Evolutionary conservation across 2,329 filamentous ascomycete genomes (phyloP).

Genomic region (Clonostachys solani): DNA sequence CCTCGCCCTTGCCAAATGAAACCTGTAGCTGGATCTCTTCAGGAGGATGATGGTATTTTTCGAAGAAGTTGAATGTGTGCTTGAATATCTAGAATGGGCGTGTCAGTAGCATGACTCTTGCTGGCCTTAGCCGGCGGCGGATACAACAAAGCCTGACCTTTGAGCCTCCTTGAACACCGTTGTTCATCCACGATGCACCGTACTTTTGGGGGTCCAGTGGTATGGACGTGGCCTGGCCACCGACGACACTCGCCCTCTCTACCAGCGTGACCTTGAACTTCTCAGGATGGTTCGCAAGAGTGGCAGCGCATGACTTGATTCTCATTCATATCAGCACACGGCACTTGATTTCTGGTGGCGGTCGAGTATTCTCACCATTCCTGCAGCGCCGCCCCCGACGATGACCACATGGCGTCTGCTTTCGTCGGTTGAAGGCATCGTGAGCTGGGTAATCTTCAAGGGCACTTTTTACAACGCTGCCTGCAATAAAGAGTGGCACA

Average conservation of each 20-base stretch:
- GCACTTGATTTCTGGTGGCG: neutral
- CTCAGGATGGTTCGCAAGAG: conserved; percentile 60
- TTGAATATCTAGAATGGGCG: conserved; percentile 51
- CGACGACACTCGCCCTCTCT: conserved; percentile 53
- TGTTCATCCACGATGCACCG: conserved; percentile 57
- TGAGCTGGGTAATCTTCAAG: too few species aligned
- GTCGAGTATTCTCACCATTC: conserved; percentile 37
- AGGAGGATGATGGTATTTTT: conserved; percentile 48
- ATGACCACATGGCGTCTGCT: conserved; percentile 46
- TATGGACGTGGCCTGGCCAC: conserved; percentile 58
- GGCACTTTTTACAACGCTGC: too few species aligned
- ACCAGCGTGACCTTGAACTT: conserved; percentile 62
- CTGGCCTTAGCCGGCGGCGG: neutral
- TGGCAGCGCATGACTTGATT: conserved; percentile 57
- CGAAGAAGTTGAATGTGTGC: conserved; percentile 63
- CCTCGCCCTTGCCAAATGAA: conserved; percentile 54
- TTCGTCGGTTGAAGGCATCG: neutral
- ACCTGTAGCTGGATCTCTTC: conserved; percentile 58
- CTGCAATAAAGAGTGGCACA: too few species aligned
- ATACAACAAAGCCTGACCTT: conserved; percentile 9
- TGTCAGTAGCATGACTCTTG: neutral
- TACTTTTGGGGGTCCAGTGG: conserved; percentile 50
- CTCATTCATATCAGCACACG: neutral
- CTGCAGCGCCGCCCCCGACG: conserved; percentile 59
- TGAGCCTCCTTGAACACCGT: conserved; percentile 59